A percentile compares a stretch with the other conserved stretches of the same genome.
Conservation (phyloP, 345 rosid genomes). For the Hibiscus syriacus region DNA sequence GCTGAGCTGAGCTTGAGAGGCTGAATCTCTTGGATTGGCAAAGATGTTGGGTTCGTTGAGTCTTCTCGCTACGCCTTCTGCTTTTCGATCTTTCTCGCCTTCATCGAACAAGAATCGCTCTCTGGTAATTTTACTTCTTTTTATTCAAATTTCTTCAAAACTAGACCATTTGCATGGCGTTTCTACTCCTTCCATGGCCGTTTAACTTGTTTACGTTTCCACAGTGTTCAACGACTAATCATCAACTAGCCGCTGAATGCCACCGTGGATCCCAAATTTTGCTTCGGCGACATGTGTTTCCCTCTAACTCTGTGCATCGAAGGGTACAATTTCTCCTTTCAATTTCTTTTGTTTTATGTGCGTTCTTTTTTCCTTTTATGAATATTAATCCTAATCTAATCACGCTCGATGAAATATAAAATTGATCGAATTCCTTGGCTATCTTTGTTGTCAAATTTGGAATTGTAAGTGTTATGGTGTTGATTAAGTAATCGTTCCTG, state of each 20-base stretch:
- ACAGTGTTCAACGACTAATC: slow-evolving; percentile 29
- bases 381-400: background rate
- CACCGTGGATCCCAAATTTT: slow-evolving; percentile 15
- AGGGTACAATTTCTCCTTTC: slow-evolving; percentile 24
- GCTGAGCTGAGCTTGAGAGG: background rate
- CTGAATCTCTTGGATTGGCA: slow-evolving; percentile 12
- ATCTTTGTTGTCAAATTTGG: background rate
- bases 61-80: slow-evolving; percentile 15
- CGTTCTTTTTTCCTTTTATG: background rate
- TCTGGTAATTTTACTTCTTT: slow-evolving; percentile 12
- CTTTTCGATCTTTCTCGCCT: slow-evolving; percentile 6
- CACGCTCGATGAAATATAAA: background rate
- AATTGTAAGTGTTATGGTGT: background rate
- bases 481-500: background rate
- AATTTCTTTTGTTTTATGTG: background rate
- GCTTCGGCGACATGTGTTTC: slow-evolving; percentile 9
- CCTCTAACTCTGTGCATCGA: slow-evolving; percentile 7
- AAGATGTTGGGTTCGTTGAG: slow-evolving; percentile 23
- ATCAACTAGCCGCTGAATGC: background rate
- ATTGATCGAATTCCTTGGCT: background rate
- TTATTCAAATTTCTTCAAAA: background rate
- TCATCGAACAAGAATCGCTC: slow-evolving; percentile 15
- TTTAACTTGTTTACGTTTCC: background rate
- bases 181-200: background rate
- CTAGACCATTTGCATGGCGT: background rate